These are phyloP conservation scores for Lactarius hengduanensis DNA, from an alignment of 768 basidiomycete genomes.

Conservation along the genomic window DNA sequence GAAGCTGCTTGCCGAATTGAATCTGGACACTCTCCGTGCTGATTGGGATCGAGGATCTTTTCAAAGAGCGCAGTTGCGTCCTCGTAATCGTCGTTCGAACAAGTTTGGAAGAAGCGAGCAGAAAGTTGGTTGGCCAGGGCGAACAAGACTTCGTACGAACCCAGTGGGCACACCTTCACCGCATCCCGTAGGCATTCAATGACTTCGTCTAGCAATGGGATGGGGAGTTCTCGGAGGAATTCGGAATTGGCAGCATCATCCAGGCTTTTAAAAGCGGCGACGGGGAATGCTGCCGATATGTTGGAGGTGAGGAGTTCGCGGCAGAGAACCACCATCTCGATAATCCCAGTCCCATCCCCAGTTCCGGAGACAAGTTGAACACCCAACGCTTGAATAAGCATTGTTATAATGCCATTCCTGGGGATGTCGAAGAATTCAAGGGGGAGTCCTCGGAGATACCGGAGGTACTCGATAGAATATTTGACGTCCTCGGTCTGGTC, in stretches of 20 bases:
- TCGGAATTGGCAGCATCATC: no score
- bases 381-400: not conserved
- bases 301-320: not conserved
- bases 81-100: conserved; percentile 11
- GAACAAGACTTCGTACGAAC: not conserved
- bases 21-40: not conserved
- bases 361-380: not conserved
- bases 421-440: not conserved
- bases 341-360: not conserved
- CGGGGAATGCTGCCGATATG: not conserved
- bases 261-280: no score
- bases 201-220: not conserved
- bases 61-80: conserved; percentile 4
- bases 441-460: not conserved
- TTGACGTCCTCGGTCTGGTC: not conserved
- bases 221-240: not conserved
- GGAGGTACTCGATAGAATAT: not conserved
- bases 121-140: conserved; percentile 2
- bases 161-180: not conserved
- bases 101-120: not conserved
- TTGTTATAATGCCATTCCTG: not conserved
- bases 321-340: no score
- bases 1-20: not conserved
- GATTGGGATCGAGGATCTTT: not conserved
- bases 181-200: conserved; percentile 8